phyloP scores from a whole-genome alignment of 768 basidiomycete genomes.

The Naganishia randhawae region DNA sequence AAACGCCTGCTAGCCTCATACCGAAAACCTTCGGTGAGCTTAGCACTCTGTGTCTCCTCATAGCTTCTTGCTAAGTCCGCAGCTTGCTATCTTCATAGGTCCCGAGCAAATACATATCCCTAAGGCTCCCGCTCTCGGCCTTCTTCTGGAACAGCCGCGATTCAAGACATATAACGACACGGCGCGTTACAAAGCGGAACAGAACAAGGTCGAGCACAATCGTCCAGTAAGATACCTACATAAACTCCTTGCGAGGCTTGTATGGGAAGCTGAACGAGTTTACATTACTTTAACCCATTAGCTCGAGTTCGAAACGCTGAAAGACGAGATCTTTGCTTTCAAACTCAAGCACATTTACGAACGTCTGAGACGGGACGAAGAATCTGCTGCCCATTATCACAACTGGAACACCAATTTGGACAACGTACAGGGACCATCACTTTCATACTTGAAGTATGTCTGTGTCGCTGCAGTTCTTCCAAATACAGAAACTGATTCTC shows the following conservation, averaged over 20 bases:
- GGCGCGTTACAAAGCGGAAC: slow-evolving; percentile 35
- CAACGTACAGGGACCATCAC: slow-evolving; percentile 11
- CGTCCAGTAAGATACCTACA: slow-evolving; percentile 5
- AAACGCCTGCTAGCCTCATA: slow-evolving; percentile 69
- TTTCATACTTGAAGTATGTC: slow-evolving; percentile 8
- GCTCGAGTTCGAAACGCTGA: slow-evolving; percentile 68
- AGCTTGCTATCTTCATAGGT: slow-evolving; percentile 25
- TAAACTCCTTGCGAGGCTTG: slow-evolving; percentile 51
- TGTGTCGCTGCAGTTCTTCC: not conserved
- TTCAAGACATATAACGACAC: slow-evolving; percentile 53
- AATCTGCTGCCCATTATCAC: slow-evolving; percentile 41
- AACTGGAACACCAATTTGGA: slow-evolving; percentile 18
- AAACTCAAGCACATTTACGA: slow-evolving; percentile 82
- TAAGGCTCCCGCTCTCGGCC: slow-evolving; percentile 91
- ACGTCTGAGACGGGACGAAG: slow-evolving; percentile 79
- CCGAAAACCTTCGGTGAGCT: slow-evolving; percentile 63
- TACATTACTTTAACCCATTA: not conserved
- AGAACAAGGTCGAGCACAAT: slow-evolving; percentile 55
- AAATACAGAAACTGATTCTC: not conserved
- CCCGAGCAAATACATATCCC: slow-evolving; percentile 76
- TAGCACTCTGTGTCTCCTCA: not conserved
- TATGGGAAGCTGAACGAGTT: not conserved
- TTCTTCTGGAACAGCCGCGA: slow-evolving; percentile 69
- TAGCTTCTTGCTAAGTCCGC: not conserved
- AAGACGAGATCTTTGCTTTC: slow-evolving; percentile 70